Evolutionary conservation across 192 early-diverging fungal species (phyloP), one percentile per base, ranked within the genome.

Genomic region (Linnemannia exigua): DNA sequence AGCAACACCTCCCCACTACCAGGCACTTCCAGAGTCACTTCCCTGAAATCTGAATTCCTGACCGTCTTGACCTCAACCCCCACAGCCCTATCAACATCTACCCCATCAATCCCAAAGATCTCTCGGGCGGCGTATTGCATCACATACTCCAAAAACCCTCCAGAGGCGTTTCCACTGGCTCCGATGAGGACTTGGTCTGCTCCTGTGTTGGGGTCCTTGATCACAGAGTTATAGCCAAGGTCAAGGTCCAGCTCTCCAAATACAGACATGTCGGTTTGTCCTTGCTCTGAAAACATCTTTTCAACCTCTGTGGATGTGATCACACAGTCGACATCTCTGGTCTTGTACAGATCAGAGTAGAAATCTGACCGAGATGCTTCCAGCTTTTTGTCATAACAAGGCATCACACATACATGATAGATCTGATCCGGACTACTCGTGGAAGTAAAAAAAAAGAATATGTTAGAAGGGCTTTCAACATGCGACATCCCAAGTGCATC

Each of bases 361-460:
- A 99, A 99, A 80, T 99, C 97, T 46, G 91, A 89, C 22, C 99
- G 92, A 38, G 97, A 98, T 0, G 98, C 99, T 88, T 99, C 99
- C 22, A 99, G 92, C 88, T 99, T 99, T 85, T 99, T 99, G 87
- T 99, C 99, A 76, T 97, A 99, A 88, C 99, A 99, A 44, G 98
- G 98, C 99, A 99, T 99, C 35, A 99, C 90, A 4, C 95, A 89
- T 17, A 99, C 95, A 84, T 99, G 99, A 84, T 97, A 99, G 35
- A 99, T 94, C 67, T 89, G 91, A 81, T 96, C 90, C 6, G 96
- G 95, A 25, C 82, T 87, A 50, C 54, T 52, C 9, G 31, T 6
- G 41, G 9, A 44, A 70, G 20, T 5, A 46, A 70, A 67, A 51
- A 70, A 33, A 38, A 36, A 35, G 36, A 2, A 74, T 44, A 41